Percentiles rank a stretch among this genome's conserved stretches.
phyloP scores from a whole-genome alignment of 2,329 filamentous ascomycete species.

The Didymella keratinophila region DNA sequence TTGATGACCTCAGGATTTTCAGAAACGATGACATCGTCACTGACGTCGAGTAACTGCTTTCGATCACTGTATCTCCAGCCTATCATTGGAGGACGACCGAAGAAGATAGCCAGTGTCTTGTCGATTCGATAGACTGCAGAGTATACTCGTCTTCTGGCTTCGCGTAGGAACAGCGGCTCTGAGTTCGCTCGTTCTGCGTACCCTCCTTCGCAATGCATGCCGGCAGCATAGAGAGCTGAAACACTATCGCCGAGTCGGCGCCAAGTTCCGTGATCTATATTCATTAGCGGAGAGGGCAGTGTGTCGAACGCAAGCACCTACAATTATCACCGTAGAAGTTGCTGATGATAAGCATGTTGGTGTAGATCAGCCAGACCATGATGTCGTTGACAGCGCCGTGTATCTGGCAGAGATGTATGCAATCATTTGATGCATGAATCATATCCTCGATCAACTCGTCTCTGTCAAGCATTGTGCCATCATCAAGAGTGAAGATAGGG shows the following conservation, averaged over 20 bases:
- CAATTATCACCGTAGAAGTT: conserved; percentile 49
- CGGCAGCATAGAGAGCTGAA: conserved; percentile 40
- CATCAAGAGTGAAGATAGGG: conserved; percentile 42
- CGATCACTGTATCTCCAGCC: conserved; percentile 44
- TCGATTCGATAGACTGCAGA: conserved; percentile 43
- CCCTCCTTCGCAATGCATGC: conserved; percentile 47
- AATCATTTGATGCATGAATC: conserved; percentile 47
- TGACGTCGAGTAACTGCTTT: conserved; percentile 42
- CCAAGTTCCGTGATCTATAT: conserved; percentile 47
- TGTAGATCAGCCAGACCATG: conserved; percentile 46
- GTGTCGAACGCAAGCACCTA: conserved; percentile 17
- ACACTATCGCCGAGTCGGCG: conserved; percentile 43
- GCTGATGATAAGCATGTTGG: conserved; percentile 42
- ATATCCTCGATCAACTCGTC: conserved; percentile 46
- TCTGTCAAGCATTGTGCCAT: conserved; percentile 41
- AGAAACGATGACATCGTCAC: conserved; percentile 37
- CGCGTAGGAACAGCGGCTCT: conserved; percentile 44
- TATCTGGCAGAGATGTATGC: conserved; percentile 46
- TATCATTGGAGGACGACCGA: conserved; percentile 49
- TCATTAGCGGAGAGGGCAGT: conserved; percentile 11
- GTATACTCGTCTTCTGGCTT: conserved; percentile 42
- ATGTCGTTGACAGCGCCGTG: conserved; percentile 49
- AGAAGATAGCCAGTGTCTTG: conserved; percentile 46
- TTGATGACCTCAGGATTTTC: conserved; percentile 38
- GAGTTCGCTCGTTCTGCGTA: conserved; percentile 28